These are phyloP conservation scores for Prorocentrum cordatum DNA, from an alignment of 169 alveolate genomes.

Conservation along the genomic window DNA sequence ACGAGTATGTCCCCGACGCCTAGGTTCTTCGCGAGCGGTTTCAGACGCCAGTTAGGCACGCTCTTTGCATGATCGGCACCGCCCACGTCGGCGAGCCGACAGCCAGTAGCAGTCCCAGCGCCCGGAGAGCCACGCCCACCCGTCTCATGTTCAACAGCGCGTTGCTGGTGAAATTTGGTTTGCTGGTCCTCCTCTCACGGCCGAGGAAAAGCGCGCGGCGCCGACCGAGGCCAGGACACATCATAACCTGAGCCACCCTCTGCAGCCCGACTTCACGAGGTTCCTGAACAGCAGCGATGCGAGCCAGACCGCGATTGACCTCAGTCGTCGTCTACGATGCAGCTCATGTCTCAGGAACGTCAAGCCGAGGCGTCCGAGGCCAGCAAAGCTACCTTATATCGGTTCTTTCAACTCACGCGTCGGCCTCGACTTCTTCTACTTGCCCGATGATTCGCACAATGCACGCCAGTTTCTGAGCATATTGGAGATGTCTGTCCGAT, in stretches of 20 bases:
- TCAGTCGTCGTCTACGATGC: not conserved
- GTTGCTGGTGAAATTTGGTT: too few relatives aligned
- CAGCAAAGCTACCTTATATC: not conserved
- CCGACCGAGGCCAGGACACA: not conserved
- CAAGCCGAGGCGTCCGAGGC: not conserved
- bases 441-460: not conserved
- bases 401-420: not conserved
- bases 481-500: not conserved
- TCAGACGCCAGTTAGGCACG: not conserved
- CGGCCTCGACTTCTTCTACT: constrained; percentile 8
- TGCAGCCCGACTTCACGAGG: too few relatives aligned
- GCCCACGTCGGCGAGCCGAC: not conserved
- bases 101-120: too few relatives aligned
- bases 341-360: not conserved
- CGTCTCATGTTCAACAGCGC: too few relatives aligned
- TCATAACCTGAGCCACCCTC: constrained; percentile 7
- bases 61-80: not conserved
- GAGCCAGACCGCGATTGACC: not conserved
- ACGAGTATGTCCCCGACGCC: not conserved
- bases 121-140: too few relatives aligned
- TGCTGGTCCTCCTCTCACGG: not conserved
- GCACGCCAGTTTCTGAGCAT: not conserved
- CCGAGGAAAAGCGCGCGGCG: not conserved
- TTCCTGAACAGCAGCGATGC: not conserved
- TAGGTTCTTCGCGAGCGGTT: constrained; percentile 10